Evolutionary conservation across 192 early-diverging fungal species (phyloP).

Genomic region (Endogone sp.): DNA sequence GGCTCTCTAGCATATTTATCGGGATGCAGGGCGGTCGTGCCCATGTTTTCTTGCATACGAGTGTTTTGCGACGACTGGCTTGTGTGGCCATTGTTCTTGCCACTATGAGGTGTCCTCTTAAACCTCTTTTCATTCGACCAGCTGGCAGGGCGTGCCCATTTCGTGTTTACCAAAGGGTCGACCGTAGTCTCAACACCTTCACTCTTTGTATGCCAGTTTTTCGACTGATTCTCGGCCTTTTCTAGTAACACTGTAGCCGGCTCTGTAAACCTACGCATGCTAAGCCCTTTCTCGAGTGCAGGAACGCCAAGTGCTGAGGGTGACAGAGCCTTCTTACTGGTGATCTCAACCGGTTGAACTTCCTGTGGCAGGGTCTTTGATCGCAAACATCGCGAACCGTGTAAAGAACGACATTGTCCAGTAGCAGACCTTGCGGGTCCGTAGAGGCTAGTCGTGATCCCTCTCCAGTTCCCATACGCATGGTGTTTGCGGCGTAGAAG

Average conservation of each 20-base stretch:
- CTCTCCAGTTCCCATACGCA: too few species aligned
- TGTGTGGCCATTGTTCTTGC: too few species aligned
- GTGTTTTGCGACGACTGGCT: too few species aligned
- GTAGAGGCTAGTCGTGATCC: too few species aligned
- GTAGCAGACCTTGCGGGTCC: neutral
- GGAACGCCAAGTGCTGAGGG: neutral
- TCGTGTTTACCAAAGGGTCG: slow-evolving; percentile 6
- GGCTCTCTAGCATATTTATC: slow-evolving; percentile 25
- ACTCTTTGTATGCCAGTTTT: neutral
- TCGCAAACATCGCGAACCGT: neutral
- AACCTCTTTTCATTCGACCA: neutral
- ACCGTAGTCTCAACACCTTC: neutral
- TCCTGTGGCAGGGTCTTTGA: neutral
- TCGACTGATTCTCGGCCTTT: neutral
- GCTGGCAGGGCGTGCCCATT: slow-evolving; percentile 16
- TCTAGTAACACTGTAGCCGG: neutral
- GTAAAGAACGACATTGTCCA: neutral
- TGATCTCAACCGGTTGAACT: neutral
- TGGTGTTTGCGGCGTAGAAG: too few species aligned
- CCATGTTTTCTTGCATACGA: too few species aligned
- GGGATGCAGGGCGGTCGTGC: slow-evolving; percentile 17
- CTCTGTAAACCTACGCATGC: neutral
- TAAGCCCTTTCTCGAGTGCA: neutral
- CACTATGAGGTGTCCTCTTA: too few species aligned
- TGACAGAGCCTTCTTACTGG: neutral